These are phyloP conservation scores for Alternaria sp. DNA, from an alignment of 2,329 filamentous ascomycete genomes.

Conservation along the genomic window DNA sequence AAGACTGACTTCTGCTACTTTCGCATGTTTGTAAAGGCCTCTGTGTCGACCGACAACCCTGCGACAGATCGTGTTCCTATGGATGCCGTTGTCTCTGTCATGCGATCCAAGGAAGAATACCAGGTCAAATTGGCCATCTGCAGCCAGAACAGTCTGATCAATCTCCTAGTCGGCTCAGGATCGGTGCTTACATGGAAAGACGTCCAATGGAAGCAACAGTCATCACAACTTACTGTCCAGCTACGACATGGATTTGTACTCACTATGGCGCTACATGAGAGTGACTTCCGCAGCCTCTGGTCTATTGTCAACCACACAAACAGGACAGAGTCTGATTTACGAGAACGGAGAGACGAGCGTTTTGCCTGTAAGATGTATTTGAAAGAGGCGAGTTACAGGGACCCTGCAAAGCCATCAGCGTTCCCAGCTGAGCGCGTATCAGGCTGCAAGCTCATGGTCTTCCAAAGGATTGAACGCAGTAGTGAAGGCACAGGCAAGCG, in stretches of 20 bases:
- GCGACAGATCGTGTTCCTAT: constrained; percentile 74
- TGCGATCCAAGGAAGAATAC: constrained; percentile 74
- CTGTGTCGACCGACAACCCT: constrained; percentile 74
- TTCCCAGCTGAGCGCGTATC: constrained; percentile 80
- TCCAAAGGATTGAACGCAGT: constrained; percentile 74
- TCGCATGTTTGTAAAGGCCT: constrained; percentile 77
- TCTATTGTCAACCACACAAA: constrained; percentile 86
- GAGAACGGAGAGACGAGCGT: constrained; percentile 73
- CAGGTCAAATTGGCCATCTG: constrained; percentile 77
- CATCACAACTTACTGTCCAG: constrained; percentile 71
- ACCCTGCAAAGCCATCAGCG: constrained; percentile 72
- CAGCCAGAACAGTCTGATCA: constrained; percentile 81
- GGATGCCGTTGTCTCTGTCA: constrained; percentile 78
- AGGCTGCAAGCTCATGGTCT: constrained; percentile 77
- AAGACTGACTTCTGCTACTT: constrained; percentile 79
- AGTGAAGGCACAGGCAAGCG: constrained; percentile 77
- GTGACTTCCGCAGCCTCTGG: constrained; percentile 82
- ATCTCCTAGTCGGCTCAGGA: constrained; percentile 75
- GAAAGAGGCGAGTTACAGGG: constrained; percentile 81
- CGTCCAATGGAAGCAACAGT: constrained; percentile 78
- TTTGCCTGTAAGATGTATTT: constrained; percentile 75
- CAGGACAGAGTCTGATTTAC: constrained; percentile 76
- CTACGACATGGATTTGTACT: constrained; percentile 80
- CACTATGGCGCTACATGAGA: constrained; percentile 73
- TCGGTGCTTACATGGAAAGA: constrained; percentile 79